These are phyloP conservation scores for Pythium aphanidermatum DNA, from an alignment of 352 stramenopile species.

Conservation along the genomic window DNA sequence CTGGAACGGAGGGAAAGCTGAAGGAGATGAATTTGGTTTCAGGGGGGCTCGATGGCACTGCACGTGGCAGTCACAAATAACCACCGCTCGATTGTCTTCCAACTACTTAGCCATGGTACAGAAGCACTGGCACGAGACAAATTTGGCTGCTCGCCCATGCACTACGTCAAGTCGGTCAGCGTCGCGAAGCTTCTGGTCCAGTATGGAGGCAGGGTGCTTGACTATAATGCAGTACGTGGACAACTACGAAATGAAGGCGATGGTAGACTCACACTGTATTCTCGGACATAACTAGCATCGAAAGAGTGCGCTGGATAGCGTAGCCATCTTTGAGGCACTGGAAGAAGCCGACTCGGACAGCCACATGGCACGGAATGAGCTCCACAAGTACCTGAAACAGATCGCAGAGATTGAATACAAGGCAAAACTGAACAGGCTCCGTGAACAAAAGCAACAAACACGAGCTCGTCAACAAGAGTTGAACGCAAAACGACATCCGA, in stretches of 20 bases:
- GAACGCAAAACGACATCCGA: neutral
- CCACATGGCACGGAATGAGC: constrained; percentile 9
- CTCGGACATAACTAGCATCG: constrained; percentile 31
- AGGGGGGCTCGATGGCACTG: constrained; percentile 56
- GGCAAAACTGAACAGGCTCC: constrained; percentile 39
- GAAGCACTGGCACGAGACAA: constrained; percentile 47
- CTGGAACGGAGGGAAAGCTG: neutral
- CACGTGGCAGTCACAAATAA: constrained; percentile 58
- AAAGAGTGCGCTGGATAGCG: constrained; percentile 46
- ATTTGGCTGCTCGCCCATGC: constrained; percentile 57
- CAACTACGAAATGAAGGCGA: neutral
- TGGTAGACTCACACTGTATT: neutral
- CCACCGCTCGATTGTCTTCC: constrained; percentile 51
- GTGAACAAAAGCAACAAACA: constrained; percentile 29
- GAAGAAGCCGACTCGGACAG: constrained; percentile 7
- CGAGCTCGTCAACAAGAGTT: constrained; percentile 11
- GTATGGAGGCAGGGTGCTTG: constrained; percentile 48
- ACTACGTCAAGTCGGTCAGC: constrained; percentile 63
- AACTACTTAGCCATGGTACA: constrained; percentile 61
- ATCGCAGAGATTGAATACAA: constrained; percentile 48
- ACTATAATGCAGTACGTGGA: constrained; percentile 43
- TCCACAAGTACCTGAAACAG: constrained; percentile 42
- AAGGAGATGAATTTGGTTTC: neutral
- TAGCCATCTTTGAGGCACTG: constrained; percentile 8
- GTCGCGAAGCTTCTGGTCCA: constrained; percentile 57